phyloP scores from a whole-genome alignment of 805 yeast species.

The Lipomyces oligophaga region DNA sequence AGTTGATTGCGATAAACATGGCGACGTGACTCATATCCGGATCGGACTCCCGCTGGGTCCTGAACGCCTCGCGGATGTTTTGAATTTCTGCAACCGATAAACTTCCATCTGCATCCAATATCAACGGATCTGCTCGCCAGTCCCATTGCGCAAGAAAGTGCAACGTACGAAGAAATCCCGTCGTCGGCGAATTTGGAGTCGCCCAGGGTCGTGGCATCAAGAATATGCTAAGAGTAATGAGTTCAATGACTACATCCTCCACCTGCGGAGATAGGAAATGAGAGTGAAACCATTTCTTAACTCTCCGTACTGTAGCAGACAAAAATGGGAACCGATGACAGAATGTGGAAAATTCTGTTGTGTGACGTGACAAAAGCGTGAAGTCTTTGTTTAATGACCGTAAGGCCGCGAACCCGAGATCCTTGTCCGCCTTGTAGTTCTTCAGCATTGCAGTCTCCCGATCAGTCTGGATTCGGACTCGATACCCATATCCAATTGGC shows the following conservation, averaged over 20 bases:
- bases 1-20: constrained; percentile 75
- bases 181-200: constrained; percentile 70
- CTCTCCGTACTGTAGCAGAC: constrained; percentile 75
- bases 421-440: constrained; percentile 40
- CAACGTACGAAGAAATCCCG: constrained; percentile 75
- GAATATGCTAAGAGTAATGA: constrained; percentile 77
- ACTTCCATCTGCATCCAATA: constrained; percentile 60
- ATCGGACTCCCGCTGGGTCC: constrained; percentile 66
- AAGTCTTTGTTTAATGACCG: constrained; percentile 12
- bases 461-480: constrained; percentile 71
- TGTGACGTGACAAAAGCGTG: constrained; percentile 45
- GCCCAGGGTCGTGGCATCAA: constrained; percentile 83
- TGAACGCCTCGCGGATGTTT: constrained; percentile 51
- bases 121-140: constrained; percentile 85
- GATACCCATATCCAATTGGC: constrained; percentile 88
- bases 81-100: constrained; percentile 28
- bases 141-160: constrained; percentile 79
- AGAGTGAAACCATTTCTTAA: constrained; percentile 85
- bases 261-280: constrained; percentile 72
- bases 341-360: constrained; percentile 69
- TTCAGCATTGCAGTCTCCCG: constrained; percentile 73
- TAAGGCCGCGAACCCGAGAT: constrained; percentile 40
- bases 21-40: constrained; percentile 79
- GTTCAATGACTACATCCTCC: constrained; percentile 74
- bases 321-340: constrained; percentile 68